Conservation (phyloP, 2,329 filamentous ascomycete species). For the Colletotrichum truncatum region DNA sequence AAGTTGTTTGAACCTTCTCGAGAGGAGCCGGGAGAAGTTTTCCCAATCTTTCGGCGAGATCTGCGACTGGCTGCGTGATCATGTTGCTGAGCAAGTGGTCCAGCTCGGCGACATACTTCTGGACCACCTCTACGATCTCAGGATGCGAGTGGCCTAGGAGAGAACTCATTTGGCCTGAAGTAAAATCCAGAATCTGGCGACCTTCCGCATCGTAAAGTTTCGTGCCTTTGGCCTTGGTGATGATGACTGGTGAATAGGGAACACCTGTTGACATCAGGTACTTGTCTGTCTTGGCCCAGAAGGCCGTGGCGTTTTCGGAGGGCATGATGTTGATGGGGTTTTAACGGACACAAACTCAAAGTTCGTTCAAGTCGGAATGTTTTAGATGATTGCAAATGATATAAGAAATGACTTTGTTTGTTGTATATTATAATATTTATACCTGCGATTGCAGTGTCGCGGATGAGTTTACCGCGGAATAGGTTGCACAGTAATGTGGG, state of each 20-base stretch:
- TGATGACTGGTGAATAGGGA: constrained; percentile 47
- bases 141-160: constrained; percentile 66
- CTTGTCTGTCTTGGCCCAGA: constrained; percentile 47
- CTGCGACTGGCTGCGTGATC: constrained; percentile 63
- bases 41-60: constrained; percentile 59
- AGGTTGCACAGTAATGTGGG: not conserved
- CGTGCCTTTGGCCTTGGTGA: constrained; percentile 54
- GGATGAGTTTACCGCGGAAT: constrained; percentile 16
- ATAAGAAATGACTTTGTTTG: no score
- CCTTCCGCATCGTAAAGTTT: constrained; percentile 53
- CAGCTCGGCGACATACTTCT: constrained; percentile 54
- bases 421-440: constrained; percentile 8
- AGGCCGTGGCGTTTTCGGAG: constrained; percentile 27
- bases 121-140: constrained; percentile 62
- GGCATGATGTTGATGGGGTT: not conserved
- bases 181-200: constrained; percentile 63
- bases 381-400: no score
- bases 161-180: constrained; percentile 68
- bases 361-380: no score
- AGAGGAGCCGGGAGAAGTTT: constrained; percentile 55
- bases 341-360: not conserved
- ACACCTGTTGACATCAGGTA: constrained; percentile 54
- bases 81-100: constrained; percentile 68
- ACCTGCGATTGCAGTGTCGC: not conserved
- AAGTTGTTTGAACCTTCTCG: constrained; percentile 43